phyloP scores from a whole-genome alignment of 1,139 yeast genomes.

The Pichia sp. region DNA sequence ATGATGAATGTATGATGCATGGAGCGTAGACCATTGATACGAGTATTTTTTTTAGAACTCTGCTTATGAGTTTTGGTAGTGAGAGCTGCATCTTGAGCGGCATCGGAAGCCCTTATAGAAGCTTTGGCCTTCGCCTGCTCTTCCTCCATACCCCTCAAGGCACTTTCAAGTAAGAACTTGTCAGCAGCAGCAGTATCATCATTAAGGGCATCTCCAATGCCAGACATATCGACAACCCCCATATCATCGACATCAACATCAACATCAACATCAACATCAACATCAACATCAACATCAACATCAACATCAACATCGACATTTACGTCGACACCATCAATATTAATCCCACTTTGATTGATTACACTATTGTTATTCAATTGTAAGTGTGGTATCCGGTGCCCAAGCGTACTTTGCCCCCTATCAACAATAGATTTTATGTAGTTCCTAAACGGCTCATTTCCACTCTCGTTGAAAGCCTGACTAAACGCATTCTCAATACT shows the following conservation, averaged over 20 bases:
- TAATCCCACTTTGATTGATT: conserved; percentile 5
- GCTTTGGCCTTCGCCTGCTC: too few species aligned
- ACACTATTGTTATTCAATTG: not conserved
- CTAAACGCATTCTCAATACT: conserved; percentile 2
- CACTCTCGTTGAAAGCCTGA: conserved; percentile 10
- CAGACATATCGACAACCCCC: not conserved
- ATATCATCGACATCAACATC: conserved; percentile 4
- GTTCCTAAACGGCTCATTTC: conserved; percentile 14
- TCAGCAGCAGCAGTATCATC: too few species aligned
- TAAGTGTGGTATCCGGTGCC: conserved; percentile 1
- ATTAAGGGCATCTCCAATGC: too few species aligned
- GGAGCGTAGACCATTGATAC: too few species aligned
- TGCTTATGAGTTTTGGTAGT: too few species aligned
- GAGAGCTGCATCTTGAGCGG: too few species aligned
- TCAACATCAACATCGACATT: conserved; percentile 10
- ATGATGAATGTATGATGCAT: too few species aligned
- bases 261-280: conserved; percentile 10
- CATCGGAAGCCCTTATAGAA: too few species aligned
- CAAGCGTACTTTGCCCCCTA: conserved; percentile 6
- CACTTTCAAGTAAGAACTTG: too few species aligned
- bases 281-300: not conserved
- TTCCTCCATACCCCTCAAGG: too few species aligned
- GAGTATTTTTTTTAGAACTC: too few species aligned
- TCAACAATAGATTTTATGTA: conserved; percentile 15
- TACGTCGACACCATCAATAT: not conserved